Percentiles rank a stretch among this genome's conserved stretches.
Evolutionary conservation across 2,329 filamentous ascomycete genomes (phyloP).

Genomic region (Phaeophleospora eucalypticola): DNA sequence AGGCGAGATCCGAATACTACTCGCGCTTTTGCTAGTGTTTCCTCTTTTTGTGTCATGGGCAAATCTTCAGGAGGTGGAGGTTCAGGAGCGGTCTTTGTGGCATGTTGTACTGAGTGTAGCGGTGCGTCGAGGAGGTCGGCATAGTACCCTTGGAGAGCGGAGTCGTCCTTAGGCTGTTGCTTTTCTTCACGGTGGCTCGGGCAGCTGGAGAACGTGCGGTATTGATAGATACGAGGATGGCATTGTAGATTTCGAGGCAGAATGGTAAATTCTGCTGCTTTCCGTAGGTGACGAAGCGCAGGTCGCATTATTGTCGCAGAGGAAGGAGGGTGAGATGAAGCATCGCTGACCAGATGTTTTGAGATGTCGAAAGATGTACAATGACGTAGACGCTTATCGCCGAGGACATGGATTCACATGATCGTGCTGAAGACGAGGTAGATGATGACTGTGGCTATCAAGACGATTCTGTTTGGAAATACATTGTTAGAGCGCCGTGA

Average conservation of each 20-base stretch:
- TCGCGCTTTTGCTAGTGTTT: constrained; percentile 55
- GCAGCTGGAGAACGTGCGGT: constrained; percentile 1
- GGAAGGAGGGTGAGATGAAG: background rate
- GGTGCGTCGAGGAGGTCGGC: constrained; percentile 27
- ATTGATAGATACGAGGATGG: background rate
- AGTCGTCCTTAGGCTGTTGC: constrained; percentile 29
- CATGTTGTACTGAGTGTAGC: constrained; percentile 13
- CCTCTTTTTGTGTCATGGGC: constrained; percentile 49
- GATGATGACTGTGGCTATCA: too few relatives aligned
- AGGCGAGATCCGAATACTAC: constrained; percentile 81
- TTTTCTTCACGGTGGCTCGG: constrained; percentile 7
- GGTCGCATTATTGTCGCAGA: constrained; percentile 14
- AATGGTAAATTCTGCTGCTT: background rate
- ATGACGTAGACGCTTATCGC: too few relatives aligned
- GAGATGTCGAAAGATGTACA: too few relatives aligned
- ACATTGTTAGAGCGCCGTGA: too few relatives aligned
- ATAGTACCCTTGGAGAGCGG: constrained; percentile 27
- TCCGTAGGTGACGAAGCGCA: constrained; percentile 6
- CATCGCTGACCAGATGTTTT: too few relatives aligned
- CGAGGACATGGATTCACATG: too few relatives aligned
- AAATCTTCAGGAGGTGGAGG: constrained; percentile 29
- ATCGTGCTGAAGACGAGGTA: too few relatives aligned
- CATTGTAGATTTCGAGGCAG: background rate
- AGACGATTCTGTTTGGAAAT: too few relatives aligned
- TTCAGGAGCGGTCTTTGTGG: constrained; percentile 23